Conservation (phyloP, 2,329 filamentous ascomycete genomes). For the Aspergillus sp. region DNA sequence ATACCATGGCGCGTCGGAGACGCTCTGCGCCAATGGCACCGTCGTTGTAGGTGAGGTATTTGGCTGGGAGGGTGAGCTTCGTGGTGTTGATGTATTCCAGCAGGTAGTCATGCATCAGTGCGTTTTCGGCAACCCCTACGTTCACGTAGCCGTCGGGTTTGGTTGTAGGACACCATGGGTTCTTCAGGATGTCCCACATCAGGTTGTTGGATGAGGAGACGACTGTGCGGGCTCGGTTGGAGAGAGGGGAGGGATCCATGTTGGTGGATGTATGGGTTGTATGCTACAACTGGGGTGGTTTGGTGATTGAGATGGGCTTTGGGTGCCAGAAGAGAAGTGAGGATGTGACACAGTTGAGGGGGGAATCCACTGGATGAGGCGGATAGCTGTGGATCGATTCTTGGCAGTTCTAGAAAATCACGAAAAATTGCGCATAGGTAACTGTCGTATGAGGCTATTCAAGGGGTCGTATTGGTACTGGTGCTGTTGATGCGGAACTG, state of each 20-base stretch:
- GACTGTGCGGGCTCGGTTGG: background rate
- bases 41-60: constrained; percentile 44
- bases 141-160: constrained; percentile 50
- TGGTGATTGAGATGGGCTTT: background rate
- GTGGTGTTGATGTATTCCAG: constrained; percentile 43
- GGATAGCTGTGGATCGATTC: too few species aligned
- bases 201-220: constrained; percentile 13
- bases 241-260: background rate
- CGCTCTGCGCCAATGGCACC: constrained; percentile 32
- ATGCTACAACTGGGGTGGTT: background rate
- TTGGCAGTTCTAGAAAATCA: too few species aligned
- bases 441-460: too few species aligned
- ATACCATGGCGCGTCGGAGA: constrained; percentile 30
- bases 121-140: constrained; percentile 57
- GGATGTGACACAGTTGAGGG: background rate
- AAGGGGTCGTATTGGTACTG: too few species aligned
- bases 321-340: background rate
- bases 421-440: rapidly evolving
- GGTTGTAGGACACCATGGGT: constrained; percentile 47
- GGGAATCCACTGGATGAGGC: too few species aligned
- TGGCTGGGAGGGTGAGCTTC: constrained; percentile 36
- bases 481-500: too few species aligned
- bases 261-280: background rate
- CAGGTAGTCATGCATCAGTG: constrained; percentile 53
- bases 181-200: constrained; percentile 50